phyloP scores from a whole-genome alignment of 2,329 filamentous ascomycete genomes.

The Colletotrichum ledebouriae region DNA sequence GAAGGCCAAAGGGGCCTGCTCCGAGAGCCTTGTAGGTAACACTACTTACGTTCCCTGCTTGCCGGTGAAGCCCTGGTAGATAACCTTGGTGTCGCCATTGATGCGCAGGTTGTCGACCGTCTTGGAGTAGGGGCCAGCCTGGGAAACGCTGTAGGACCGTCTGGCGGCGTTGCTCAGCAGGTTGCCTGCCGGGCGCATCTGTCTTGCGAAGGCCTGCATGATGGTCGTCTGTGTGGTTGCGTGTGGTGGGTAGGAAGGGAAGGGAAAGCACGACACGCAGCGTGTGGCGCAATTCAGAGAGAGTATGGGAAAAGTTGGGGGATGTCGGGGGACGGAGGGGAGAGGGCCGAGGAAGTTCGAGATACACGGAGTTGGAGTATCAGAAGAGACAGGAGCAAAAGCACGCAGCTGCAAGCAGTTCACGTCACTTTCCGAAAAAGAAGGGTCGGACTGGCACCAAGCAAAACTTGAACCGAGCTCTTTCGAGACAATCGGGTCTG shows the following conservation, averaged over 20 bases:
- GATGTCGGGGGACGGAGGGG: slow-evolving; percentile 16
- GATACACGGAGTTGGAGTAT: slow-evolving; percentile 23
- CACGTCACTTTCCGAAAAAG: slow-evolving; percentile 43
- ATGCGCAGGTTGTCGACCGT: slow-evolving; percentile 91
- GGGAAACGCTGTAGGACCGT: slow-evolving; percentile 80
- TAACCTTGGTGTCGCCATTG: slow-evolving; percentile 91
- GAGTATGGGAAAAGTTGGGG: neutral
- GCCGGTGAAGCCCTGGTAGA: slow-evolving; percentile 98
- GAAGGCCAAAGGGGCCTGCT: slow-evolving; percentile 15
- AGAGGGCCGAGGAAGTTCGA: slow-evolving; percentile 12
- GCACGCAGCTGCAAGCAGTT: slow-evolving; percentile 38
- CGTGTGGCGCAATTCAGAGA: slow-evolving; percentile 26
- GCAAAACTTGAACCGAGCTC: slow-evolving; percentile 44
- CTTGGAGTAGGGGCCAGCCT: slow-evolving; percentile 76
- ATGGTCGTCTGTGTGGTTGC: slow-evolving; percentile 51
- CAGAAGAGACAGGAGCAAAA: slow-evolving; percentile 18
- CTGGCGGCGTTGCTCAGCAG: slow-evolving; percentile 74
- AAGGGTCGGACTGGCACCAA: slow-evolving; percentile 40
- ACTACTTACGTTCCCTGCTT: slow-evolving; percentile 90
- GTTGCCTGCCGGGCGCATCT: slow-evolving; percentile 75
- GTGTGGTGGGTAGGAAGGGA: slow-evolving; percentile 30
- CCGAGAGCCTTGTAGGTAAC: slow-evolving; percentile 19
- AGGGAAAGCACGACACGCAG: slow-evolving; percentile 34
- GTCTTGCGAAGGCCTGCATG: slow-evolving; percentile 90
- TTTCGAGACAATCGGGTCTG: slow-evolving; percentile 42